These are phyloP conservation scores for Penicillium sp. DNA, from an alignment of 2,329 filamentous ascomycete species.

Conservation along the genomic window DNA sequence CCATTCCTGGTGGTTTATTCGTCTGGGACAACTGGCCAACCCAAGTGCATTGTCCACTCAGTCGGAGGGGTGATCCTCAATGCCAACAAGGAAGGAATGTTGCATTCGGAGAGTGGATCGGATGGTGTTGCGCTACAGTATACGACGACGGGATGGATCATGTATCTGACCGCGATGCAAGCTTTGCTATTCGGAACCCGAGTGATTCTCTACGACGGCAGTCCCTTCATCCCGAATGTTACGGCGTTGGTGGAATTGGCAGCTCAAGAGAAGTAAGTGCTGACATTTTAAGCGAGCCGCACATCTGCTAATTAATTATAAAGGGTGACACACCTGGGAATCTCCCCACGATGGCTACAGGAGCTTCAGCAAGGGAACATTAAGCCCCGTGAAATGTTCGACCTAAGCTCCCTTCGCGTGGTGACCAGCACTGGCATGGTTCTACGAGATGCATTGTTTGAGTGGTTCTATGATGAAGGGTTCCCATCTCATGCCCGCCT, in stretches of 20 bases:
- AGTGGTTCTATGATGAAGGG: slow-evolving; percentile 74
- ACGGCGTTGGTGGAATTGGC: slow-evolving; percentile 55
- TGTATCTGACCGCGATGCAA: slow-evolving; percentile 68
- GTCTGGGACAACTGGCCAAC: slow-evolving; percentile 77
- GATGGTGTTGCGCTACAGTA: slow-evolving; percentile 55
- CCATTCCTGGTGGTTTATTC: slow-evolving; percentile 77
- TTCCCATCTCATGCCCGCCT: slow-evolving; percentile 69
- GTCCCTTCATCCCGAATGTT: slow-evolving; percentile 71
- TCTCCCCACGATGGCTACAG: slow-evolving; percentile 73
- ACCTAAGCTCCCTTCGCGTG: slow-evolving; percentile 60
- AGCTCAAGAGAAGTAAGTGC: slow-evolving; percentile 42
- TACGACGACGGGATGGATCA: slow-evolving; percentile 81
- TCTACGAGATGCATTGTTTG: slow-evolving; percentile 70
- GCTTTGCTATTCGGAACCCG: slow-evolving; percentile 61
- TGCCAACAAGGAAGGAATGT: slow-evolving; percentile 58
- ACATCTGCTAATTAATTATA: slow-evolving; percentile 52
- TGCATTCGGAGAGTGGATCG: slow-evolving; percentile 51
- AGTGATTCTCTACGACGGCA: slow-evolving; percentile 77
- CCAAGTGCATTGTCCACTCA: slow-evolving; percentile 83
- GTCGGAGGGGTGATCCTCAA: slow-evolving; percentile 40
- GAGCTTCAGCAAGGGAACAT: slow-evolving; percentile 67
- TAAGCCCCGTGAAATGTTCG: slow-evolving; percentile 59
- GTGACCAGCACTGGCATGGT: slow-evolving; percentile 82
- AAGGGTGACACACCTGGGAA: slow-evolving; percentile 69
- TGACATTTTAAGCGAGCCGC: not conserved